Evolutionary conservation across 495 filamentous ascomycete species (phyloP), one percentile per base, ranked within the genome.

Genomic region (Cercophora newfieldiana): DNA sequence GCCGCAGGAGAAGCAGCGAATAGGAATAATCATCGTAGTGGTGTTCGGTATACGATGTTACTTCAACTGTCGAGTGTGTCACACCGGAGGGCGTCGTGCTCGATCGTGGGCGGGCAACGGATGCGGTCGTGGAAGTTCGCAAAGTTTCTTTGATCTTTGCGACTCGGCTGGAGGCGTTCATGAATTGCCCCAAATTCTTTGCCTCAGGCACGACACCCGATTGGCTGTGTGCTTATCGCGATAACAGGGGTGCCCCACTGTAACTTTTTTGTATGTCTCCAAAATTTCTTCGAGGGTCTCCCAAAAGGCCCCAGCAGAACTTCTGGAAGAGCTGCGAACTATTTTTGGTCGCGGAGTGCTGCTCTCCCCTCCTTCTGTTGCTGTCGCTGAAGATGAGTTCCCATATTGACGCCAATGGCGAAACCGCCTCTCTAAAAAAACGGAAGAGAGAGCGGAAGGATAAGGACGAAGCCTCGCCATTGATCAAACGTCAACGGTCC

Each of bases 1-100:
- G 74, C 95, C 95, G 76, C 95, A 99, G 59, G 95, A 97, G 82
- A 99, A 99, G 81, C 95, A 99, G 66, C 95, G 91, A 67, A 99
- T 90, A 1, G 95, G 95, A 71, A 99, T 97, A 77, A 99, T 99
- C 95, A 99, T 99, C 56, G 78, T 87, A 80, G 53, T 61, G 53
- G 26, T 29, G 22, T 24, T 18, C 22, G 49, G 24, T 21, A 6
- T 3, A 3, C 18, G 48, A 24, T n/a, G 21, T 1, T 18, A 29
- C 10, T 50, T 62, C 1, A 1, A 14, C 6, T 0, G 24, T 31
- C 48, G 16, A 19, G 37, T 29, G 44, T 49, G 18, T 37, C 50
- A 44, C 50, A 18, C 24, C 24, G 44, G 44, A 24, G 10, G 22
- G 29, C 12, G 47, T 22, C 25, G 48, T 24, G 30, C 16, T 53